phyloP scores from a whole-genome alignment of 1,284 basidiomycete species.

The Trametes hirsuta region DNA sequence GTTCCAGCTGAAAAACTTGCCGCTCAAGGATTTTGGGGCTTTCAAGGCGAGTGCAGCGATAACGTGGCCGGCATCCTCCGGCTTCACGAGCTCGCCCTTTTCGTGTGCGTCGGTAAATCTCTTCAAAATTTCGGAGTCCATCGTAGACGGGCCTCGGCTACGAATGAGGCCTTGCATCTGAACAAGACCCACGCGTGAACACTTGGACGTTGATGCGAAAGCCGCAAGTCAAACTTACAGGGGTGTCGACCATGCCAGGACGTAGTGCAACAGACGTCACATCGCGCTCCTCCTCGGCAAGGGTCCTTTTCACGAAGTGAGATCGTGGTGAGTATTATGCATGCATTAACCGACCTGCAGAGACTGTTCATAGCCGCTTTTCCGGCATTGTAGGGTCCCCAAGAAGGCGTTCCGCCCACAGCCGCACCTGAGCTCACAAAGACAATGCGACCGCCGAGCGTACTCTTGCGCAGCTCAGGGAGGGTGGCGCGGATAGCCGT shows the following conservation, averaged over 20 bases:
- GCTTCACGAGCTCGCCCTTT: slow-evolving; percentile 69
- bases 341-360: slow-evolving; percentile 51
- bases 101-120: slow-evolving; percentile 64
- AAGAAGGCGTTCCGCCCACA: slow-evolving; percentile 63
- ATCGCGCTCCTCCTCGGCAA: slow-evolving; percentile 79
- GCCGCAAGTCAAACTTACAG: slow-evolving; percentile 41
- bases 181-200: not conserved
- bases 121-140: slow-evolving; percentile 56
- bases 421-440: slow-evolving; percentile 87
- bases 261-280: slow-evolving; percentile 79
- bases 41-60: slow-evolving; percentile 68
- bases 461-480: slow-evolving; percentile 66
- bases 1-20: slow-evolving; percentile 78
- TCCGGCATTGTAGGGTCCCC: slow-evolving; percentile 79
- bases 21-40: slow-evolving; percentile 63
- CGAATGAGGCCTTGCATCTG: slow-evolving; percentile 76
- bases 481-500: slow-evolving; percentile 66
- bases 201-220: not conserved
- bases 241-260: slow-evolving; percentile 85
- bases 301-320: slow-evolving; percentile 53
- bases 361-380: slow-evolving; percentile 90
- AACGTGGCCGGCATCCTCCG: slow-evolving; percentile 75
- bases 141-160: slow-evolving; percentile 45
- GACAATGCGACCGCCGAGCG: slow-evolving; percentile 67
- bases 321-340: not conserved